Evolutionary conservation across 2,329 filamentous ascomycete species (phyloP).

Genomic region (Cladophialophora carrionii): DNA sequence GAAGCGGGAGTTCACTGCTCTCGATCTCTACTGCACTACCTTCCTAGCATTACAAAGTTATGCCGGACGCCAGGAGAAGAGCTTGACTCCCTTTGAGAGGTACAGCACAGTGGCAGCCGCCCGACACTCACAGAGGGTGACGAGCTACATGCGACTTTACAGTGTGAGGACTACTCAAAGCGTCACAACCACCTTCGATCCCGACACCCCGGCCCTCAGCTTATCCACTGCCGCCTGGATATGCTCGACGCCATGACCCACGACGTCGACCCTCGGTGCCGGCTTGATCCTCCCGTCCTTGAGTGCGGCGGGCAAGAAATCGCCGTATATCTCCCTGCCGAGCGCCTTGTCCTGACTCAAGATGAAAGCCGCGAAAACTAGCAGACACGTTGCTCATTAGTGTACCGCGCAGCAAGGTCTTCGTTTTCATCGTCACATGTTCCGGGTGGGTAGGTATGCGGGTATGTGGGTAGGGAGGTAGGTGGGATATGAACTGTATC

Average conservation of each 20-base stretch:
- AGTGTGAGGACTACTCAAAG: slow-evolving; percentile 13
- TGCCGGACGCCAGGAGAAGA: not conserved
- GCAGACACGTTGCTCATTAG: not conserved
- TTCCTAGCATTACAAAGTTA: not conserved
- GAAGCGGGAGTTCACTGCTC: not conserved
- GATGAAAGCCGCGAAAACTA: slow-evolving; percentile 31
- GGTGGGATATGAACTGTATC: not conserved
- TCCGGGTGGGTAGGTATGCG: not conserved
- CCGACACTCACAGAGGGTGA: not conserved
- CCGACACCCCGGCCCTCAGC: slow-evolving; percentile 47
- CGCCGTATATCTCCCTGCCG: slow-evolving; percentile 41
- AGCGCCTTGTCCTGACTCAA: slow-evolving; percentile 36
- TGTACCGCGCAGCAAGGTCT: not conserved
- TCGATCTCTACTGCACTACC: not conserved
- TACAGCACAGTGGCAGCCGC: not conserved
- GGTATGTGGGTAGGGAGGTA: not conserved
- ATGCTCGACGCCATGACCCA: slow-evolving; percentile 46
- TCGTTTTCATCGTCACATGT: not conserved
- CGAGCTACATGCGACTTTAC: not conserved
- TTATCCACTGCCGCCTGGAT: slow-evolving; percentile 46
- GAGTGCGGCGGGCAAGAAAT: slow-evolving; percentile 43
- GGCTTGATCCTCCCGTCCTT: slow-evolving; percentile 40
- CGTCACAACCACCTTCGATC: slow-evolving; percentile 47
- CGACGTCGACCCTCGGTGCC: slow-evolving; percentile 44
- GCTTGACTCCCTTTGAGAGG: not conserved